These are phyloP conservation scores for Calonectria honghensis DNA, from an alignment of 2,329 filamentous ascomycete species.

Conservation along the genomic window DNA sequence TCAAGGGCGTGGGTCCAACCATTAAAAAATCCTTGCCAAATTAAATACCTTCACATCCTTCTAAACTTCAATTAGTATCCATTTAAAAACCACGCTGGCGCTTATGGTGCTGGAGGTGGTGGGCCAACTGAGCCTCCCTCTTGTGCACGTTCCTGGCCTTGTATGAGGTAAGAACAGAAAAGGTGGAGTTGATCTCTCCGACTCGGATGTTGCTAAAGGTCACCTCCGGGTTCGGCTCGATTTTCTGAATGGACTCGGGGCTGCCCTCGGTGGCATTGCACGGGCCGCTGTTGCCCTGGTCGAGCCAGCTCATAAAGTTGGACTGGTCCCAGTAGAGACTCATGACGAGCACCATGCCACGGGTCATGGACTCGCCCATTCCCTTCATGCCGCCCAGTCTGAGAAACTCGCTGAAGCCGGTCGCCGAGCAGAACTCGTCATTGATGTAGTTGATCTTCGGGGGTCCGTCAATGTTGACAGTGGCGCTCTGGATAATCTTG, in stretches of 20 bases:
- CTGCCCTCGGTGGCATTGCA: constrained; percentile 73
- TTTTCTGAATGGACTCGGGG: constrained; percentile 67
- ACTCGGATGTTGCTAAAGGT: constrained; percentile 75
- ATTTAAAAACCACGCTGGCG: background rate
- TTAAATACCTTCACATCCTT: background rate
- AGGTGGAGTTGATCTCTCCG: constrained; percentile 75
- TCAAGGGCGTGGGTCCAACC: background rate
- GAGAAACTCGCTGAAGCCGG: constrained; percentile 56
- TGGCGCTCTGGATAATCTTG: constrained; percentile 49
- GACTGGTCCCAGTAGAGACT: constrained; percentile 73
- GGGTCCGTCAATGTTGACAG: constrained; percentile 48
- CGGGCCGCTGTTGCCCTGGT: constrained; percentile 67
- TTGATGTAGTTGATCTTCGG: constrained; percentile 61
- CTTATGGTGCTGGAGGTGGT: constrained; percentile 5
- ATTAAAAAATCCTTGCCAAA: background rate
- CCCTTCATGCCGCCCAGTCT: constrained; percentile 64
- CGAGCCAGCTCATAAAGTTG: constrained; percentile 72
- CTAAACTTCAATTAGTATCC: background rate
- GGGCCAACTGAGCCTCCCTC: background rate
- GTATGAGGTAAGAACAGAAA: background rate
- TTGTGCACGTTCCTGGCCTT: background rate
- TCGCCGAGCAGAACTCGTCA: constrained; percentile 61
- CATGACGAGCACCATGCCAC: constrained; percentile 72
- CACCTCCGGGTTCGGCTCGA: constrained; percentile 69
- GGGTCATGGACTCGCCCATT: constrained; percentile 67